Conservation (phyloP, 2,329 filamentous ascomycete species). For the Westerdykella sp. region DNA sequence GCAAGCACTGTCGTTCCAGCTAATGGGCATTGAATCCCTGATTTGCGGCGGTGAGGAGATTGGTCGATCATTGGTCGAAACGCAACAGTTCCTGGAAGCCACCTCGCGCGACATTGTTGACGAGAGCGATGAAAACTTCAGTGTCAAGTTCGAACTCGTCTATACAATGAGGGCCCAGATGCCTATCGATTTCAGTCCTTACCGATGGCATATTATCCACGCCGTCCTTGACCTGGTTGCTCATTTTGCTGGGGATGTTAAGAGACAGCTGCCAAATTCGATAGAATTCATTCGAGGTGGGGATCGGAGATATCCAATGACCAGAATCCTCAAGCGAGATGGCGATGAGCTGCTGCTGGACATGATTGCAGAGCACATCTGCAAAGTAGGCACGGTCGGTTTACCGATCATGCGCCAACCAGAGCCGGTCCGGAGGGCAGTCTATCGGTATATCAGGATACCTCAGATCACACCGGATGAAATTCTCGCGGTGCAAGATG, state of each 20-base stretch:
- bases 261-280: constrained; percentile 28
- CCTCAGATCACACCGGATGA: constrained; percentile 22
- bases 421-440: constrained; percentile 17
- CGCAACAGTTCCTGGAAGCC: constrained; percentile 43
- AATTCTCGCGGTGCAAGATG: constrained; percentile 15
- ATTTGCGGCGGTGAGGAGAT: constrained; percentile 24
- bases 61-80: constrained; percentile 35
- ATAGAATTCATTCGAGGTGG: constrained; percentile 39
- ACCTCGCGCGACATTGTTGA: constrained; percentile 54
- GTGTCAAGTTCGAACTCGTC: constrained; percentile 55
- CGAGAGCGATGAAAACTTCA: constrained; percentile 60
- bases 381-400: constrained; percentile 39
- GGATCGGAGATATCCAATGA: constrained; percentile 42
- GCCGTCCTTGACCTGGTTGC: constrained; percentile 45
- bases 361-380: constrained; percentile 35
- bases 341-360: constrained; percentile 26
- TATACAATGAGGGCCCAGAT: constrained; percentile 55
- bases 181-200: constrained; percentile 47
- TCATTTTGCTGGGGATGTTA: constrained; percentile 25
- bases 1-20: constrained; percentile 57
- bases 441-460: constrained; percentile 45
- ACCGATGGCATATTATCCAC: constrained; percentile 54
- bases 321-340: constrained; percentile 44
- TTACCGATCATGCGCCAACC: constrained; percentile 42
- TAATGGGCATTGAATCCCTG: constrained; percentile 53